These are phyloP conservation scores for Cordyceps cicadae DNA, from an alignment of 2,329 filamentous ascomycete genomes.

Conservation along the genomic window DNA sequence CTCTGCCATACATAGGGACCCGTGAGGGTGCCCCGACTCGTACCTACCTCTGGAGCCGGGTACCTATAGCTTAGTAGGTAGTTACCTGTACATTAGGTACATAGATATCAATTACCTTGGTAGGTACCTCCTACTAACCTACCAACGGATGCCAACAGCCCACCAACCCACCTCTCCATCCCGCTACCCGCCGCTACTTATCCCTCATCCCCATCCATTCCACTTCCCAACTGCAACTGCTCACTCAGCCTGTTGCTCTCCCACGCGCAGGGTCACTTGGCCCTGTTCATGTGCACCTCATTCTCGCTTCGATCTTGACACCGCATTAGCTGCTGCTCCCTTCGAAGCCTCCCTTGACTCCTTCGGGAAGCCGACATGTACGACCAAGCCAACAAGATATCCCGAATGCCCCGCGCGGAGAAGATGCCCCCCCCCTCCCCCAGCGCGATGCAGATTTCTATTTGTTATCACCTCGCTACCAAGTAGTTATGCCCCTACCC, in stretches of 20 bases:
- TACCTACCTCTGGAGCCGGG: neutral
- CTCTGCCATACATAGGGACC: too few species aligned
- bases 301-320: neutral
- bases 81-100: too few species aligned
- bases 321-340: neutral
- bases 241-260: neutral
- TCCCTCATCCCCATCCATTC: neutral
- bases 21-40: neutral
- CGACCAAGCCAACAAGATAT: neutral
- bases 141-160: neutral
- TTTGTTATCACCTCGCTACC: neutral
- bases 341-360: neutral
- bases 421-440: neutral
- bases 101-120: too few species aligned
- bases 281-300: neutral
- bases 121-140: too few species aligned
- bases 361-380: neutral
- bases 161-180: neutral
- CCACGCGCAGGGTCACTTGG: neutral
- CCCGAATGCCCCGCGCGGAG: neutral
- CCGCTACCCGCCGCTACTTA: neutral
- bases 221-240: neutral
- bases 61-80: too few species aligned
- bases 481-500: neutral
- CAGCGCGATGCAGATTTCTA: neutral